Evolutionary conservation across 495 filamentous ascomycete genomes (phyloP).

Genomic region (Chaetomidium leptoderma): DNA sequence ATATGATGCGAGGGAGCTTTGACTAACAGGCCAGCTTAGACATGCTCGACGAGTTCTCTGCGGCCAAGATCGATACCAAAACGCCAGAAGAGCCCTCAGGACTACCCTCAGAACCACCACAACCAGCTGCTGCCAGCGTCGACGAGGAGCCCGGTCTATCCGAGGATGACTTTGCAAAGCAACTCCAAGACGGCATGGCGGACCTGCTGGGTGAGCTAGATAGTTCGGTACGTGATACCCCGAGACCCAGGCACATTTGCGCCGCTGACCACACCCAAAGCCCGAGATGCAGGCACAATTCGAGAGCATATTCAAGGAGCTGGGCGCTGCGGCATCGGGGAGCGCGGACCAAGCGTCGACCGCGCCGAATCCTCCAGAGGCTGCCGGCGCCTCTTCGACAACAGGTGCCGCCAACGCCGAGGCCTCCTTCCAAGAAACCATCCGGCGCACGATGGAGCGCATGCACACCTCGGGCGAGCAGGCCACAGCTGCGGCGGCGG

Average conservation of each 20-base stretch:
- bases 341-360: constrained; percentile 24
- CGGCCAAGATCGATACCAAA: constrained; percentile 48
- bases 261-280: constrained; percentile 28
- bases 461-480: constrained; percentile 84
- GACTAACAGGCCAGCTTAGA: constrained; percentile 48
- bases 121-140: constrained; percentile 27
- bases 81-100: constrained; percentile 39
- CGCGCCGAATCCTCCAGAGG: constrained; percentile 20
- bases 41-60: constrained; percentile 83
- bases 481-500: constrained; percentile 71
- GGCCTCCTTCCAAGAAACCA: constrained; percentile 82
- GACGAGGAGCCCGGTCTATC: constrained; percentile 36
- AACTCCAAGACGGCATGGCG: constrained; percentile 84
- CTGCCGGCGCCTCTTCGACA: constrained; percentile 11
- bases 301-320: constrained; percentile 76
- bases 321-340: constrained; percentile 50
- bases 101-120: constrained; percentile 38
- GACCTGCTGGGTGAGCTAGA: constrained; percentile 69
- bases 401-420: constrained; percentile 32
- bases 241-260: too few species aligned
- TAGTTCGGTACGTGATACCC: constrained; percentile 44
- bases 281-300: constrained; percentile 84
- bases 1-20: not conserved
- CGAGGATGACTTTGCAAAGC: constrained; percentile 74
- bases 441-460: constrained; percentile 84